Conservation (phyloP, 164 flowering plant species). For the Chloranthus sessilifolius region DNA sequence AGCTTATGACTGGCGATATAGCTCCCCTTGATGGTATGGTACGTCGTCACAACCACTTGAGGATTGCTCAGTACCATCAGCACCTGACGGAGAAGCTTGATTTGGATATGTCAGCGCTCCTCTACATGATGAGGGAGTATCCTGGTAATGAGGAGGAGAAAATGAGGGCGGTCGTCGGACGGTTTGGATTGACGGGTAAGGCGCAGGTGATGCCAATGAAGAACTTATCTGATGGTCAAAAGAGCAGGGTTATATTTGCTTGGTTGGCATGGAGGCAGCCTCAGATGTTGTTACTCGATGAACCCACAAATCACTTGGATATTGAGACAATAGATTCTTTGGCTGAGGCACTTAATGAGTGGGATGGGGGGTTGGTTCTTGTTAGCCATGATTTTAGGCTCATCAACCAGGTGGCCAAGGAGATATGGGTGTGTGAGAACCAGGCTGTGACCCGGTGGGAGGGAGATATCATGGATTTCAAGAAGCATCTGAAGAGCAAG, state of each 20-base stretch:
- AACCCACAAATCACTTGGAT: constrained; percentile 53
- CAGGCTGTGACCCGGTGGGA: constrained; percentile 44
- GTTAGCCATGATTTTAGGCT: constrained; percentile 60
- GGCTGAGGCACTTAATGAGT: constrained; percentile 52
- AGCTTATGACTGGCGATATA: constrained; percentile 54
- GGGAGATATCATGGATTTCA: constrained; percentile 25
- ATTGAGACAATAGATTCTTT: constrained; percentile 60
- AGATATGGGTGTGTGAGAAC: constrained; percentile 52
- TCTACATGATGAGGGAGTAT: constrained; percentile 51
- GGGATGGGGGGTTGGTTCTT: constrained; percentile 54
- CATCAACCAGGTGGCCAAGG: constrained; percentile 46
- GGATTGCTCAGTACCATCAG: constrained; percentile 57
- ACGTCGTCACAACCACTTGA: constrained; percentile 44
- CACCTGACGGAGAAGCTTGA: constrained; percentile 50
- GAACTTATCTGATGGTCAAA: constrained; percentile 55
- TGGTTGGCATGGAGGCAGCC: constrained; percentile 57
- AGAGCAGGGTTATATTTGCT: constrained; percentile 51
- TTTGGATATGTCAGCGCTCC: constrained; percentile 55
- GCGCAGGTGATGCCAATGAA: constrained; percentile 53
- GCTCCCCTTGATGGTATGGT: constrained; percentile 52
- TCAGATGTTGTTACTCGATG: constrained; percentile 47
- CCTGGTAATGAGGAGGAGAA: constrained; percentile 59
- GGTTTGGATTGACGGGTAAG: constrained; percentile 57
- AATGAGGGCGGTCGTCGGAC: constrained; percentile 56
- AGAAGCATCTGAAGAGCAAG: constrained; percentile 45